Conservation (phyloP, 345 rosid genomes). For the Syzygium grande region DNA sequence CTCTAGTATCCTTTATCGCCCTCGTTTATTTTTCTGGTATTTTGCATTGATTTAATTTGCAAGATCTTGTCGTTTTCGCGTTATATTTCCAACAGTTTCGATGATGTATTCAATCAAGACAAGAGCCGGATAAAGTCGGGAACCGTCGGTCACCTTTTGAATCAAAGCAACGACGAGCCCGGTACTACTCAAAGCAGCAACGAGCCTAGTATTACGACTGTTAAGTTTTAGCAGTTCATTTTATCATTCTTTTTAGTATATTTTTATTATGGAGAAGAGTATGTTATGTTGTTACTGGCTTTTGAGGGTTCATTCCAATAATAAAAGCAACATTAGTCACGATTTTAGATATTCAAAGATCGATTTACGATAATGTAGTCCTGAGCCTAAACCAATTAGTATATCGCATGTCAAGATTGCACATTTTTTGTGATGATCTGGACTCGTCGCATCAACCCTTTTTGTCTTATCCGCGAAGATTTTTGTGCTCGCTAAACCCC, state of each 20-base stretch:
- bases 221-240: not conserved
- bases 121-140: not conserved
- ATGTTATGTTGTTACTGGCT: not conserved
- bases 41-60: no score
- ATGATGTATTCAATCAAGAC: not conserved
- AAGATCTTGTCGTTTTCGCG: no score
- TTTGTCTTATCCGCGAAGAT: not conserved
- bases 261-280: not conserved
- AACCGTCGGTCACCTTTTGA: not conserved
- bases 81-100: no score
- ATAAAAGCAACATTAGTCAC: not conserved
- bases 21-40: no score
- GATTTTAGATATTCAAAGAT: not conserved
- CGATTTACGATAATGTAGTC: not conserved
- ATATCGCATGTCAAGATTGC: not conserved
- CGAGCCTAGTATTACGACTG: not conserved
- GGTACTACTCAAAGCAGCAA: not conserved
- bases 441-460: not conserved
- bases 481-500: not conserved
- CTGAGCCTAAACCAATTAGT: accelerated
- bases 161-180: not conserved
- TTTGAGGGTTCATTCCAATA: not conserved
- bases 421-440: not conserved
- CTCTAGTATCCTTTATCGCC: no score
- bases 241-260: not conserved